phyloP scores from a whole-genome alignment of 2,329 filamentous ascomycete species.

The Trichoderma cornu-damae region DNA sequence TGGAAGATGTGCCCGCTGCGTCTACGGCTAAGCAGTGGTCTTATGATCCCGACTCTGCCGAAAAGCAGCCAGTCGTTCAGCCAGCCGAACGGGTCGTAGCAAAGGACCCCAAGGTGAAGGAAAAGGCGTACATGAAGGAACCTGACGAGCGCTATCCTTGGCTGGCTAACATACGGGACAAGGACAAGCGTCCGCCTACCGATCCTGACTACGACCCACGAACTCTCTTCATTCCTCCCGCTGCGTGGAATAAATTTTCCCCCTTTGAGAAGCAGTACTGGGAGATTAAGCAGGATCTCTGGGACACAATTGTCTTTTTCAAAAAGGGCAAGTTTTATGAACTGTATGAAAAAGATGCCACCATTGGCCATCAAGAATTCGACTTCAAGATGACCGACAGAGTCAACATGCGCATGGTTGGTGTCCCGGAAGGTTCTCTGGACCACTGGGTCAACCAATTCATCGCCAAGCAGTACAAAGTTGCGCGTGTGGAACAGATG shows the following conservation, averaged over 20 bases:
- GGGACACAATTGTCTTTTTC: constrained; percentile 98
- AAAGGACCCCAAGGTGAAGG: constrained; percentile 39
- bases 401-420: constrained; percentile 99
- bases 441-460: constrained; percentile 98
- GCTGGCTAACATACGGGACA: constrained; percentile 81
- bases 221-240: constrained; percentile 82
- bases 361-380: constrained; percentile 91
- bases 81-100: constrained; percentile 28
- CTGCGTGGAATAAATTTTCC: constrained; percentile 76
- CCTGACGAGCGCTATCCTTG: constrained; percentile 84
- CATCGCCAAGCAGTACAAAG: constrained; percentile 95
- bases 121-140: constrained; percentile 74
- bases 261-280: constrained; percentile 98
- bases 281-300: constrained; percentile 98
- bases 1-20: constrained; percentile 52
- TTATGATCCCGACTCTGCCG: constrained; percentile 47
- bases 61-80: constrained; percentile 34
- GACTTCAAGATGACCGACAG: constrained; percentile 96
- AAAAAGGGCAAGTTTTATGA: constrained; percentile 99
- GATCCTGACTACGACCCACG: constrained; percentile 88
- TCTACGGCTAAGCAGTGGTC: constrained; percentile 83
- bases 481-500: constrained; percentile 92
- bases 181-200: constrained; percentile 69
- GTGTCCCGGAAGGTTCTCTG: constrained; percentile 91
- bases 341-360: constrained; percentile 95